Evolutionary conservation across 2,329 filamentous ascomycete species (phyloP).

Genomic region (Penicillium sp.): DNA sequence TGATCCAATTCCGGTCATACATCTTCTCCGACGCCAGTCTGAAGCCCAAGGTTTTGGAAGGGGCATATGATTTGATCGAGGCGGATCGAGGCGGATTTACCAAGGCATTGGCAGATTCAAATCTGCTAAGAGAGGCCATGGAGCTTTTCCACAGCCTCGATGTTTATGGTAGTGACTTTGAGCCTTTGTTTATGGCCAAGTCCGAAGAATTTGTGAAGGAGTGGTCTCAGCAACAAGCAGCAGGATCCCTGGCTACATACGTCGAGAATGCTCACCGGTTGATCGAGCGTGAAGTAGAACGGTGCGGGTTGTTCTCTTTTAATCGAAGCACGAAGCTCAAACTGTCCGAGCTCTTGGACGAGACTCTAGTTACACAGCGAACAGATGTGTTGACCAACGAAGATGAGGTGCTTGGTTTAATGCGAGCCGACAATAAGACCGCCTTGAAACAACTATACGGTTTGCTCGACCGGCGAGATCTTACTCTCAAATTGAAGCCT

Average conservation of each 20-base stretch:
- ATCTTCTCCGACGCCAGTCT: slow-evolving; percentile 56
- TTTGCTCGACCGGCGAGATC: slow-evolving; percentile 68
- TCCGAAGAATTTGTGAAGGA: slow-evolving; percentile 67
- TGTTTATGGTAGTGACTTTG: slow-evolving; percentile 76
- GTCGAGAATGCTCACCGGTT: slow-evolving; percentile 67
- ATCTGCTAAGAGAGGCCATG: slow-evolving; percentile 70
- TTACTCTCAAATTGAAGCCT: slow-evolving; percentile 66
- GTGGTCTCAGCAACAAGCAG: slow-evolving; percentile 67
- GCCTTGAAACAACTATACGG: slow-evolving; percentile 75
- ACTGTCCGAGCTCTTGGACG: slow-evolving; percentile 70
- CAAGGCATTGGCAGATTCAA: slow-evolving; percentile 57
- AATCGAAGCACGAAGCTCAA: slow-evolving; percentile 78
- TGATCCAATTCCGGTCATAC: slow-evolving; percentile 67
- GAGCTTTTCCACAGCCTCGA: slow-evolving; percentile 82
- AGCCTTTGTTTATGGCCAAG: slow-evolving; percentile 66
- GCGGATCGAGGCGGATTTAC: slow-evolving; percentile 61
- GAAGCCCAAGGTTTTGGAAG: slow-evolving; percentile 57
- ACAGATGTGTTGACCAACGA: slow-evolving; percentile 64
- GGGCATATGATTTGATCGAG: slow-evolving; percentile 73
- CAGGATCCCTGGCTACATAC: slow-evolving; percentile 68
- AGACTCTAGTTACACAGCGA: slow-evolving; percentile 67
- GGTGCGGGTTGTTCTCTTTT: slow-evolving; percentile 78
- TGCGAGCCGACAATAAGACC: slow-evolving; percentile 66
- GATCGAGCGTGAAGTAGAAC: slow-evolving; percentile 67
- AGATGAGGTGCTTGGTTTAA: slow-evolving; percentile 67